A percentile compares a stretch with the other conserved stretches of the same genome.
Conservation (phyloP, 2,329 filamentous ascomycete species). For the Colletotrichum filicis region DNA sequence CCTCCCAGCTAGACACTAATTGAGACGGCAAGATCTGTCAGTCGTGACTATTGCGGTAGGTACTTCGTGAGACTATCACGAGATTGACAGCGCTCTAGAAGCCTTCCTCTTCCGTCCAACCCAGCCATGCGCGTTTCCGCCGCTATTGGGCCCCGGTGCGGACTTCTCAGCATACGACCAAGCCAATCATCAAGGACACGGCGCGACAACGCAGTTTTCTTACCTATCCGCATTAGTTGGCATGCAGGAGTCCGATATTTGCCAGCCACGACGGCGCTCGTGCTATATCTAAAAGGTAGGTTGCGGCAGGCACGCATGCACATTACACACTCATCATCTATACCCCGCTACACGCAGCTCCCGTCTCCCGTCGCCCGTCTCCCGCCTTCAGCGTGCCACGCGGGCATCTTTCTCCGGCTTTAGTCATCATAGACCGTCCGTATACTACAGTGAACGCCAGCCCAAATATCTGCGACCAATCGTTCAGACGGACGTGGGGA, state of each 20-base stretch:
- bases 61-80: too few species aligned
- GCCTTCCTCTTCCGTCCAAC: slow-evolving; percentile 16
- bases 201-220: not conserved
- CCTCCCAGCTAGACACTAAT: too few species aligned
- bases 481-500: not conserved
- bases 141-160: too few species aligned
- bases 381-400: not conserved
- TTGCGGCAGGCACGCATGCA: slow-evolving; percentile 4
- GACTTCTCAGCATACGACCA: not conserved
- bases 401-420: not conserved
- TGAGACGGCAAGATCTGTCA: not conserved
- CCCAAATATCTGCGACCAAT: not conserved
- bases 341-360: not conserved
- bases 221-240: not conserved
- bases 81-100: slow-evolving; percentile 19
- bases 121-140: too few species aligned
- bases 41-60: too few species aligned
- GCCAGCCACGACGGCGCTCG: not conserved
- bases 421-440: not conserved
- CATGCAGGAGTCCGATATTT: not conserved
- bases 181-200: not conserved
- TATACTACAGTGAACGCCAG: not conserved
- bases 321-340: not conserved
- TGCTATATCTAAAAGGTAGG: not conserved
- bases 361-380: not conserved